phyloP scores from a whole-genome alignment of 2,329 filamentous ascomycete genomes.

The Stachybotrys elegans region DNA sequence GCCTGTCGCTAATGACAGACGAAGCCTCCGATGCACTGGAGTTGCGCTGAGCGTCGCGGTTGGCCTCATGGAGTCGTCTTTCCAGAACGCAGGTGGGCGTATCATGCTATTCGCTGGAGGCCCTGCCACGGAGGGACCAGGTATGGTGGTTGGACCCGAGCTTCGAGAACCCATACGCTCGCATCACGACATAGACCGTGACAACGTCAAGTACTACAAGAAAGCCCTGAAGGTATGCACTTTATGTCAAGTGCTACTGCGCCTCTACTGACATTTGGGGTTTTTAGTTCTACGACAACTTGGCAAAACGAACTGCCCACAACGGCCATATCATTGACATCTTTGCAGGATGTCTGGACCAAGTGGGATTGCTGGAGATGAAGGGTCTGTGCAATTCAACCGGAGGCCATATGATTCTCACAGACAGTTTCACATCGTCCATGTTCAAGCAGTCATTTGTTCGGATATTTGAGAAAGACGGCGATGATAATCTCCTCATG shows the following conservation, averaged over 20 bases:
- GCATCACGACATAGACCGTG: conserved; percentile 96
- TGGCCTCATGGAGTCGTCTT: conserved; percentile 86
- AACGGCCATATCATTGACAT: conserved; percentile 98
- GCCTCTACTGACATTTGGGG: conserved; percentile 18
- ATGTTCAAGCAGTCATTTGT: conserved; percentile 99
- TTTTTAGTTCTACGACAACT: conserved; percentile 79
- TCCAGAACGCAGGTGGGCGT: conserved; percentile 89
- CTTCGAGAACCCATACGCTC: conserved; percentile 94
- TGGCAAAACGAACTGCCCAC: conserved; percentile 90
- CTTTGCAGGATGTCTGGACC: conserved; percentile 94
- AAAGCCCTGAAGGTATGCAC: conserved; percentile 81
- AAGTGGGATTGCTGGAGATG: conserved; percentile 97
- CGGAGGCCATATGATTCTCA: conserved; percentile 96
- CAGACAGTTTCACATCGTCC: conserved; percentile 96
- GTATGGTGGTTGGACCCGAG: conserved; percentile 94
- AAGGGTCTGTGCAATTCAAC: conserved; percentile 95
- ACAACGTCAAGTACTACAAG: conserved; percentile 99
- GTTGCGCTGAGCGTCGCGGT: conserved; percentile 95
- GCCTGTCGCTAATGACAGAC: conserved; percentile 91
- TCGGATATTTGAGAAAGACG: conserved; percentile 95
- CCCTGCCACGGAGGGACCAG: conserved; percentile 90
- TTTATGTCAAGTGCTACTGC: too few species aligned
- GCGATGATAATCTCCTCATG: conserved; percentile 91
- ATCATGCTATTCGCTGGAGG: conserved; percentile 98
- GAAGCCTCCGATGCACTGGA: conserved; percentile 86